Evolutionary conservation across 2,329 filamentous ascomycete genomes (phyloP).

Genomic region (Chrysoporthe deuterocubensis): DNA sequence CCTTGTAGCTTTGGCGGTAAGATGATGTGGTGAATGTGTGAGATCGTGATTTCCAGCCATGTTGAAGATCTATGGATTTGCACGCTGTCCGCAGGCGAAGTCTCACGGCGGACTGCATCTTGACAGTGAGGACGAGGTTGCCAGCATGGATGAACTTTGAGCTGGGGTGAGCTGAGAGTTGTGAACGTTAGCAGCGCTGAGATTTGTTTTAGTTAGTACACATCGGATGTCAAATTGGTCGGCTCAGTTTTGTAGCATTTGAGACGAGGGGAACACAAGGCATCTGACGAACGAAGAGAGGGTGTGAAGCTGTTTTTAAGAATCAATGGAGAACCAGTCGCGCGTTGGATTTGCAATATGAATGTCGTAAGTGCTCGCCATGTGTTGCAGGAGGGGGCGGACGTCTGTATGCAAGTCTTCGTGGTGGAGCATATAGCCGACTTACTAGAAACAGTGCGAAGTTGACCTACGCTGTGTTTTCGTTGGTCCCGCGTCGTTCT

Average conservation of each 20-base stretch:
- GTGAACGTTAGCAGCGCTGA: neutral
- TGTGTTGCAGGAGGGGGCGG: neutral
- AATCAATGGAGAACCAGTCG: conserved; percentile 1
- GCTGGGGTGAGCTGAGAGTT: neutral
- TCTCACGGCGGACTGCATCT: conserved; percentile 25
- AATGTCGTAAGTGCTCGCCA: neutral
- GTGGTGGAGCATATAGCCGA: conserved; percentile 20
- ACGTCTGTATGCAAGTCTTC: conserved; percentile 5
- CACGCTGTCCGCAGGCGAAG: conserved; percentile 11
- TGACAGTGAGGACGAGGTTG: conserved; percentile 11
- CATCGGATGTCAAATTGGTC: neutral
- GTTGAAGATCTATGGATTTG: conserved; percentile 3
- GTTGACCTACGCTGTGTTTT: neutral
- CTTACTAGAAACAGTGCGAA: neutral
- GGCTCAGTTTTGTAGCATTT: neutral
- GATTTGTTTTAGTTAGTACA: neutral
- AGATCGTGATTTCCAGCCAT: neutral
- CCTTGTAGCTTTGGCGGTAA: conserved; percentile 12
- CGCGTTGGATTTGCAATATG: conserved; percentile 2
- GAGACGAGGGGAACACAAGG: neutral
- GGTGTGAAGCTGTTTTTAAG: neutral
- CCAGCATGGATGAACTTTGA: neutral
- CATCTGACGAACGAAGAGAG: neutral
- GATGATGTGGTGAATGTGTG: conserved; percentile 14
- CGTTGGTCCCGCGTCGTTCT: neutral